Base-by-base conservation (phyloP, 1,284 basidiomycete genomes). In the Neonothopanus nambi region DNA sequence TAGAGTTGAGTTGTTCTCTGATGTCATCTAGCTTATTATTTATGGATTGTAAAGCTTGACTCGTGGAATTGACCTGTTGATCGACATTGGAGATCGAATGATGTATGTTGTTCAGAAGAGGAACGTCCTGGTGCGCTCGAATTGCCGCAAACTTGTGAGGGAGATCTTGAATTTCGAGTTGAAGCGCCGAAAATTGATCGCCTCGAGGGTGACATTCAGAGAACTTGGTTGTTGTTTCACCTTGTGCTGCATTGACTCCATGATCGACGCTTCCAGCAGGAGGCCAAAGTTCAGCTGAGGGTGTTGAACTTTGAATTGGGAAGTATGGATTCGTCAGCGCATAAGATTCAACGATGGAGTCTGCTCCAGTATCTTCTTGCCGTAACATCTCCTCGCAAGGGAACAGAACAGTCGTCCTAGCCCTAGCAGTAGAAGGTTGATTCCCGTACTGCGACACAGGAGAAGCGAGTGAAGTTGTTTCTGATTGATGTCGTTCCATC, bases 401-500 rank as follows among this genome's bases (percentile, higher is more conserved):
- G 24, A 28, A 33, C 9, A 13, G 13, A 33, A 33, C 9, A 11
- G 3, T 33, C 2, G 30, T 11, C 30, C 13, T 33, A 2, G 30
- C 13, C 30, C 30, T 9, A 9, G 2, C 8, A 33, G 41, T 38
- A 24, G 24, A 35, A 33, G 23, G 40, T 24, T 30, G 38, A 24
- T 26, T 13, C 12, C 24, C 37, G 9, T n/a, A 24, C 13, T 30
- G 42, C 17, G 46, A 28, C 21, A 39, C 5, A n/a, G 36, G 23
- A 2, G 38, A 44, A 37, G 23, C 48, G n/a, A 26, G 28, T 33
- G 24, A 1, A 12, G 45, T 46, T 37, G 39, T 35, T 13, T 47
- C 21, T 28, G 45, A 42, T 26, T 47, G 17, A 17, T 44, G 21
- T 52, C 9, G 59, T 65, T 48, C 65, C 60, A 82, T 72, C 56